Evolutionary conservation across 2,329 filamentous ascomycete species (phyloP).

Genomic region (Whalleya microplaca): DNA sequence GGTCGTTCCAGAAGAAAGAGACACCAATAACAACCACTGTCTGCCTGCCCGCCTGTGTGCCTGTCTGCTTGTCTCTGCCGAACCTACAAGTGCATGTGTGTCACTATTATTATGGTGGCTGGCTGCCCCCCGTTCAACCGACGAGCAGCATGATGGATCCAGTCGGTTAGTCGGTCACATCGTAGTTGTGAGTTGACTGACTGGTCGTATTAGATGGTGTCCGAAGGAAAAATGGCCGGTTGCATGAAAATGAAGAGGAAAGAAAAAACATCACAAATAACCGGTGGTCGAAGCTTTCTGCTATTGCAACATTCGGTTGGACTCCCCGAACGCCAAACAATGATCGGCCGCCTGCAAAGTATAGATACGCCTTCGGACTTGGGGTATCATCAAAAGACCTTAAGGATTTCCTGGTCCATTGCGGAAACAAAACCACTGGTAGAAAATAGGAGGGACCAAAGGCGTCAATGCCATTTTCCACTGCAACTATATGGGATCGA

Average conservation of each 20-base stretch:
- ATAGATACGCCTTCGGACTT: background rate
- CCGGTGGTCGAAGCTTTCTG: background rate
- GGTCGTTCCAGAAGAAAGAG: background rate
- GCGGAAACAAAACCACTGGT: background rate
- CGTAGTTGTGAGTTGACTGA: background rate
- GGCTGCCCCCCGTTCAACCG: background rate
- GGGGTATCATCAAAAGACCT: background rate
- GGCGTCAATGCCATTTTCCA: background rate
- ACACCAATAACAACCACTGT: background rate
- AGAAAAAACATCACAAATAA: background rate
- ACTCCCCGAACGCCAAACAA: background rate
- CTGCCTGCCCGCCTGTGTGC: too few relatives aligned
- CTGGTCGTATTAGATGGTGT: background rate
- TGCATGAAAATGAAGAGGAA: background rate
- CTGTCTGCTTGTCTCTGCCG: too few relatives aligned
- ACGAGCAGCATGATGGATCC: background rate
- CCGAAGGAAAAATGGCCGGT: background rate
- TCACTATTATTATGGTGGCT: background rate
- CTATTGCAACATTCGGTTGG: background rate
- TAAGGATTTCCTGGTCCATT: background rate
- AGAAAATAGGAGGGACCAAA: background rate
- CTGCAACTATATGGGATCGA: background rate
- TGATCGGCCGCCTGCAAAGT: background rate
- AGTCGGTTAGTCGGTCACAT: background rate
- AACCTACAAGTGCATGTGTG: too few relatives aligned